Base-by-base conservation (phyloP, 768 basidiomycete genomes). In the Pholiota molesta region DNA sequence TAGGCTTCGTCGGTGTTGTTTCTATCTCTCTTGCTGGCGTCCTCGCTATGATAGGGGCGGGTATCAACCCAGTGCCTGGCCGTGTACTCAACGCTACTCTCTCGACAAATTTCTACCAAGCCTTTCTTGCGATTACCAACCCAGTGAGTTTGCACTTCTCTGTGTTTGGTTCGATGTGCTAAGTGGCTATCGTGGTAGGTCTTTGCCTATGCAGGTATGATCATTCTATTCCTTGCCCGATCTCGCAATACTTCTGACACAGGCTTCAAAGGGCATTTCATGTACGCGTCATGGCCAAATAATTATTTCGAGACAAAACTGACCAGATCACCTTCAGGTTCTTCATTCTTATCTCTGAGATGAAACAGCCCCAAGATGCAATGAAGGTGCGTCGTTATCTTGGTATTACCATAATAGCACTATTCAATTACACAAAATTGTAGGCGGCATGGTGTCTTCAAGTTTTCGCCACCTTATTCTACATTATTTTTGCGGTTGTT, bases 291-390 rank as follows among this genome's bases (percentile, higher is more conserved):
- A 26, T 37, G 31, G 29, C 23, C 16, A 14, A 6, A 31, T 31
- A 31, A 6, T 23, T 47, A 1, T 42, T 29, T 49, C 2, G 33
- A 40, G 11, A 26, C 13, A 58, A 37, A 13, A 31, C 13, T 14
- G 7, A 39, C 9, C 14, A 28, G 19, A 26, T 19, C n/a, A 28
- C 11, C 40, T 37, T 19, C 40, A 60, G 59, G 59, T 60, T 60
- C 26, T 60, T 60, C 21, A 60, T 60, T 17, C 59, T 60, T 21
- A 60, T 60, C 21, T 60, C 59, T 53, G 59, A 60, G 28, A 60
- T 60, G 59, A 52, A 52, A 19, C 52, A 42, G 14, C 59, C 59
- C 9, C 37, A 60, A 33, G 59, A 60, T 54, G 59, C 59, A 33
- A 53, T 60, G 52, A 60, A 60, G 52, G 59, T 60, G n/a, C 14